Percentiles rank a stretch among this genome's conserved stretches.
Conservation (phyloP, 805 yeast genomes). For the Metschnikowia colocasiae region DNA sequence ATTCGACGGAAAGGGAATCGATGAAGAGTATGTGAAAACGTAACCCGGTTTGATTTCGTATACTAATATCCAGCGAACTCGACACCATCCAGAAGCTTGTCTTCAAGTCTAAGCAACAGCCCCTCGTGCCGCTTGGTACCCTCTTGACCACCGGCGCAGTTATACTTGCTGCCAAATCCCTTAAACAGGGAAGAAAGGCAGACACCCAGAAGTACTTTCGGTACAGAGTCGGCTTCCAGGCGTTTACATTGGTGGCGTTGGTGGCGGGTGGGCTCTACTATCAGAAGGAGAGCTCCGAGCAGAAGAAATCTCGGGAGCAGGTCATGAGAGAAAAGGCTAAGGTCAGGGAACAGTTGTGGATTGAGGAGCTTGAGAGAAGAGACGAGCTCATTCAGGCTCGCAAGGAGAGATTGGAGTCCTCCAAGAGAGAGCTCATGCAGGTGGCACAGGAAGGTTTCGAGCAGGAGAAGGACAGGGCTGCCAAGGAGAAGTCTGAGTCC, state of each 20-base stretch:
- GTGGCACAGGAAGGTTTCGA: constrained; percentile 36
- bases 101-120: constrained; percentile 75
- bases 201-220: constrained; percentile 85
- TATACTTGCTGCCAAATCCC: constrained; percentile 68
- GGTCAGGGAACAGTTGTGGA: constrained; percentile 82
- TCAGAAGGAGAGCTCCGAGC: constrained; percentile 47
- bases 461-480: constrained; percentile 17
- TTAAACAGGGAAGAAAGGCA: constrained; percentile 65
- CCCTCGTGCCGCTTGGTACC: constrained; percentile 82
- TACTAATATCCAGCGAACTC: constrained; percentile 30
- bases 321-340: constrained; percentile 72
- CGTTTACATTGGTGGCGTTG: constrained; percentile 75
- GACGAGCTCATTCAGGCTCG: constrained; percentile 69
- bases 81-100: constrained; percentile 53
- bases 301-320: constrained; percentile 52
- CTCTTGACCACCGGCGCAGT: constrained; percentile 79
- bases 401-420: constrained; percentile 59
- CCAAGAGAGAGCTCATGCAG: constrained; percentile 37
- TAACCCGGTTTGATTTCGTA: neutral
- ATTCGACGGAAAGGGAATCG: constrained; percentile 35
- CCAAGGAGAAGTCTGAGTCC: neutral
- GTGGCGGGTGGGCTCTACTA: constrained; percentile 74
- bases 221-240: constrained; percentile 86
- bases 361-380: constrained; percentile 83
- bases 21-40: constrained; percentile 45